These are phyloP conservation scores for Arabidopsis hybrid DNA, from an alignment of 441 rosid species.

Conservation along the genomic window DNA sequence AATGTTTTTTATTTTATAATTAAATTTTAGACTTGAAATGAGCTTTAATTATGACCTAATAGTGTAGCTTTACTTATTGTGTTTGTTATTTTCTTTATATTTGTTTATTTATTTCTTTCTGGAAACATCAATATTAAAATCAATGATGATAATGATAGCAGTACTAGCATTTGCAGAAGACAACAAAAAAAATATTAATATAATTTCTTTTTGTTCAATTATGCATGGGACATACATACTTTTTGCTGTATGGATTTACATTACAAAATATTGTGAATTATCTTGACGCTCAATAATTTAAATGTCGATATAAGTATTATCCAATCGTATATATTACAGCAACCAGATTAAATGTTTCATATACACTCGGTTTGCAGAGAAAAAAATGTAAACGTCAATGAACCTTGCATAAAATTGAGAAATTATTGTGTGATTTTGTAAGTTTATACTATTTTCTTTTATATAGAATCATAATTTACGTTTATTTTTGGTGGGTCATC, in stretches of 20 bases:
- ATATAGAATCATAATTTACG: neutral
- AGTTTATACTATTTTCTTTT: neutral
- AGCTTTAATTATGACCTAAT: slow-evolving; percentile 40
- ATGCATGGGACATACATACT: slow-evolving; percentile 47
- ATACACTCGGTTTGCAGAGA: neutral
- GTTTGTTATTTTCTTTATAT: slow-evolving; percentile 31
- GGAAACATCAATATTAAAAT: slow-evolving; percentile 36
- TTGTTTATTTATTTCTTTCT: slow-evolving; percentile 8
- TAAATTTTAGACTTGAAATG: slow-evolving; percentile 20
- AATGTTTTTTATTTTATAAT: slow-evolving; percentile 13
- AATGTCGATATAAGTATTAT: slow-evolving; percentile 13
- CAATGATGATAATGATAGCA: slow-evolving; percentile 44
- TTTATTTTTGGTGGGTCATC: too few relatives aligned
- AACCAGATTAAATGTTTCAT: neutral
- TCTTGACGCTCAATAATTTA: slow-evolving; percentile 18
- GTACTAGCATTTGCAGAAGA: slow-evolving; percentile 39
- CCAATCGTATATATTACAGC: slow-evolving; percentile 5
- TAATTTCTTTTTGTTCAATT: slow-evolving; percentile 45
- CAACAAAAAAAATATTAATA: slow-evolving; percentile 32
- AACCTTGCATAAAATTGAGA: neutral
- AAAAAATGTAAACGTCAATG: neutral
- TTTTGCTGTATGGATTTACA: slow-evolving; percentile 39
- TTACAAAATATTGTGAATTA: slow-evolving; percentile 25
- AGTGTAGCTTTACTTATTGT: slow-evolving; percentile 46
- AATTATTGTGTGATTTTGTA: neutral